Evolutionary conservation across 768 basidiomycete genomes (phyloP), one percentile per base, ranked within the genome.

Genomic region (Suillus occidentalis): DNA sequence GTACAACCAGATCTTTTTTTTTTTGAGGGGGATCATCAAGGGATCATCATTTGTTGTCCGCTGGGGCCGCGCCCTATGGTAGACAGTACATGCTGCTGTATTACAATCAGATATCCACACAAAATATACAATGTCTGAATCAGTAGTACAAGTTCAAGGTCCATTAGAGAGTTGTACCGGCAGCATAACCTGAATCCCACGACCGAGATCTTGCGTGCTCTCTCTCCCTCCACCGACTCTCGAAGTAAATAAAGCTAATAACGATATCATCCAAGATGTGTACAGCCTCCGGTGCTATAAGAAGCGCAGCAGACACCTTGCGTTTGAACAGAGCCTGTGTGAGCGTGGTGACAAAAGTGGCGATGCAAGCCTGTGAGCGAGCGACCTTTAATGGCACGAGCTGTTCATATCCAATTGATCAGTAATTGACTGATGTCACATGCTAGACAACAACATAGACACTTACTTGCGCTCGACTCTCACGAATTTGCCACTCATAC

Each of bases 201-300:
- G 56, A 6, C 42, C 63, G 68, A 0, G 71, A 58, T 60, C 20
- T 74, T 40, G 4, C 8, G 18, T 50, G 42, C 43, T 77, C 74
- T 39, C 57, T 69, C 20, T 73, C 75, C 6, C 67, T 69, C 75
- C 75, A 76, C 62, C 66, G 73, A 25, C 65, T 49, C 58, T 73
- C 76, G n/a, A 77, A 76, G 53, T 76, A 79, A 22, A 79, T 65
- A 37, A 79, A 78, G 0, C 78, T 78, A 62, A 77, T 75, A 39
- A 78, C 31, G 42, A 78, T 77, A 42, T 78, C 78, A 58, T 79
- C 77, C 14, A 78, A 63, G 45, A 78, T 77, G 37, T 57, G 66
- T 12, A 63, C 49, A 7, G 76, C 77, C 36, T 72, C 73, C 9
- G 75, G 75, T 13, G 72, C 65, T 25, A 79, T 45, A 39, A 70